phyloP scores from a whole-genome alignment of 2,329 filamentous ascomycete species.

The Paracoccidioides lutzii region DNA sequence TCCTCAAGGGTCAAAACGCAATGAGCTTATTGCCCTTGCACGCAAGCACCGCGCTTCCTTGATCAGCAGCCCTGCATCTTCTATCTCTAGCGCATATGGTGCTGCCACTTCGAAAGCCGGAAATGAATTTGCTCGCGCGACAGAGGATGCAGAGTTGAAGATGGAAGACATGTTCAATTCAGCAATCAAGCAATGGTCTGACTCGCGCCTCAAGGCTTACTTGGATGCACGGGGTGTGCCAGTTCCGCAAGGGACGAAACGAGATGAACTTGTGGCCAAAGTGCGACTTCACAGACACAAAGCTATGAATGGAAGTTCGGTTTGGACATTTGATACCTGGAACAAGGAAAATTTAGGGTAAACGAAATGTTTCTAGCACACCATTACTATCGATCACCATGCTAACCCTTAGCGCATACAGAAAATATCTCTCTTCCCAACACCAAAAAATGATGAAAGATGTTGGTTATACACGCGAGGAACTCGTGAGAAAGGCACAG shows the following conservation, averaged over 20 bases:
- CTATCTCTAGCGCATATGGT: slow-evolving; percentile 41
- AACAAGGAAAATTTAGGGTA: slow-evolving; percentile 56
- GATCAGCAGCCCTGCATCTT: slow-evolving; percentile 18
- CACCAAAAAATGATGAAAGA: slow-evolving; percentile 47
- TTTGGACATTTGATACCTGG: slow-evolving; percentile 71
- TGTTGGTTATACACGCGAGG: slow-evolving; percentile 55
- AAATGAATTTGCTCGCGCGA: slow-evolving; percentile 65
- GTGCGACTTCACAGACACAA: slow-evolving; percentile 64
- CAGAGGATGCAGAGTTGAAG: slow-evolving; percentile 51
- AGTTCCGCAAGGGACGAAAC: slow-evolving; percentile 57
- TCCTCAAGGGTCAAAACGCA: slow-evolving; percentile 79
- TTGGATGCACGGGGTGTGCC: slow-evolving; percentile 65
- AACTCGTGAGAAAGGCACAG: slow-evolving; percentile 49
- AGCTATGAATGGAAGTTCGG: slow-evolving; percentile 52
- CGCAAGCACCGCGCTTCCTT: slow-evolving; percentile 70
- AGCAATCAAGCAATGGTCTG: slow-evolving; percentile 53
- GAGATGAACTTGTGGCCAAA: slow-evolving; percentile 58
- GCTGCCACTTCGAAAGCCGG: slow-evolving; percentile 63
- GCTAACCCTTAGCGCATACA: slow-evolving; percentile 33
- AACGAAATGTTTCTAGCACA: neutral
- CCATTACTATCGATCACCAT: slow-evolving; percentile 33
- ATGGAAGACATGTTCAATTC: slow-evolving; percentile 54
- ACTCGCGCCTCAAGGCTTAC: slow-evolving; percentile 64
- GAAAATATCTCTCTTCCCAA: slow-evolving; percentile 37
- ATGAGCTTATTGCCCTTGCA: slow-evolving; percentile 79